phyloP scores from a whole-genome alignment of 2,329 filamentous ascomycete species.

The Exophiala spinifera region DNA sequence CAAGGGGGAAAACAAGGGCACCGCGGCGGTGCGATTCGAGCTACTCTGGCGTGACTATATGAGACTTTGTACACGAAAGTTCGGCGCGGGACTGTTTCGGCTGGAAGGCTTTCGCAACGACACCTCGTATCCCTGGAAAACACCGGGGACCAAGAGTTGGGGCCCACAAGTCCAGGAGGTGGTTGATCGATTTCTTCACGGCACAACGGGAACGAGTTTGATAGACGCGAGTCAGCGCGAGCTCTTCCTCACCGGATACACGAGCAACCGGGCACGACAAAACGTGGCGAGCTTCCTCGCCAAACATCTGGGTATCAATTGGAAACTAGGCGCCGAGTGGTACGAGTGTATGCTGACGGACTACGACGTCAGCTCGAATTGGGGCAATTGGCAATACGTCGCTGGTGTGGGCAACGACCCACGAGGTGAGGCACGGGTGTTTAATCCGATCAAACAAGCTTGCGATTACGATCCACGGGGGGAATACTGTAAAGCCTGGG shows the following conservation, averaged over 20 bases:
- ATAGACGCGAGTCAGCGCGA: conserved; percentile 77
- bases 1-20: conserved; percentile 69
- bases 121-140: conserved; percentile 51
- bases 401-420: conserved; percentile 78
- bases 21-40: conserved; percentile 66
- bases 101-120: conserved; percentile 61
- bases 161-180: conserved; percentile 40
- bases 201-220: conserved; percentile 70
- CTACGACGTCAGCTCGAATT: conserved; percentile 73
- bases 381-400: conserved; percentile 81
- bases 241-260: conserved; percentile 71
- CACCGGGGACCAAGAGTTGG: conserved; percentile 16
- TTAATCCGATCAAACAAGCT: conserved; percentile 79
- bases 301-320: conserved; percentile 72
- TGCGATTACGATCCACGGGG: conserved; percentile 72
- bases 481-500: conserved; percentile 69
- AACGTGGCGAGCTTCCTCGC: conserved; percentile 73
- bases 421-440: conserved; percentile 66
- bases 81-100: conserved; percentile 61
- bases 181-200: conserved; percentile 60
- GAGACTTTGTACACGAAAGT: conserved; percentile 71
- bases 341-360: conserved; percentile 73
- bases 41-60: conserved; percentile 80
- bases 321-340: conserved; percentile 78
- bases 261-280: conserved; percentile 71